Evolutionary conservation across 2,329 filamentous ascomycete genomes (phyloP).

Genomic region (Xylaria sp.): DNA sequence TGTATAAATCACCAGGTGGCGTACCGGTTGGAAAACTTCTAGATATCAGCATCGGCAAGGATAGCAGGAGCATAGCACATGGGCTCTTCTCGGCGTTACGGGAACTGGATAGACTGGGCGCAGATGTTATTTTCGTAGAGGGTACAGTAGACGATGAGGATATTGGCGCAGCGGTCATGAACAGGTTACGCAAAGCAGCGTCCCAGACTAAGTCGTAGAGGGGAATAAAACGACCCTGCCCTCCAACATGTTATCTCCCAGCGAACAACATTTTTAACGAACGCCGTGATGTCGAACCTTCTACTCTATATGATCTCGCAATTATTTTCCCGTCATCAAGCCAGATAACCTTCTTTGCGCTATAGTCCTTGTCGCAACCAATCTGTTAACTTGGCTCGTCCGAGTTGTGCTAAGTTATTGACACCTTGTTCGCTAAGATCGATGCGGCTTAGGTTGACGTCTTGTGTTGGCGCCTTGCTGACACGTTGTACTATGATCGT

Average conservation of each 20-base stretch:
- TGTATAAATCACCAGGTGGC: constrained; percentile 50
- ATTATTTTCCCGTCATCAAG: constrained; percentile 26
- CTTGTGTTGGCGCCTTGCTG: constrained; percentile 89
- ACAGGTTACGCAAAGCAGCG: constrained; percentile 81
- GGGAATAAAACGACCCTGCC: constrained; percentile 42
- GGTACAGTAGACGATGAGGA: constrained; percentile 83
- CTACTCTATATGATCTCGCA: constrained; percentile 37
- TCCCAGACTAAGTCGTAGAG: constrained; percentile 65
- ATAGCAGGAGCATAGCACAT: constrained; percentile 80
- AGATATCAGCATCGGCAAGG: constrained; percentile 77
- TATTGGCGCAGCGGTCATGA: constrained; percentile 88
- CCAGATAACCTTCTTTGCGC: constrained; percentile 41
- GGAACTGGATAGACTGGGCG: constrained; percentile 81
- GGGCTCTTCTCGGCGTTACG: constrained; percentile 88
- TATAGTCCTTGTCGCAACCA: constrained; percentile 86
- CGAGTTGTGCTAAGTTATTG: constrained; percentile 92
- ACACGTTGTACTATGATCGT: constrained; percentile 93
- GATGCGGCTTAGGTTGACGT: constrained; percentile 92
- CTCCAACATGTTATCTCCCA: constrained; percentile 41
- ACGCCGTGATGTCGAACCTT: constrained; percentile 45
- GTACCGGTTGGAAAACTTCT: constrained; percentile 59
- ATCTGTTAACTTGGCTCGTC: constrained; percentile 90
- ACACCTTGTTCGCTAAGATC: constrained; percentile 96
- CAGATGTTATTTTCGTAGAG: constrained; percentile 89
- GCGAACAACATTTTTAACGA: constrained; percentile 45